phyloP scores from a whole-genome alignment of 2,329 filamentous ascomycete genomes.

The Capronia epimyces region DNA sequence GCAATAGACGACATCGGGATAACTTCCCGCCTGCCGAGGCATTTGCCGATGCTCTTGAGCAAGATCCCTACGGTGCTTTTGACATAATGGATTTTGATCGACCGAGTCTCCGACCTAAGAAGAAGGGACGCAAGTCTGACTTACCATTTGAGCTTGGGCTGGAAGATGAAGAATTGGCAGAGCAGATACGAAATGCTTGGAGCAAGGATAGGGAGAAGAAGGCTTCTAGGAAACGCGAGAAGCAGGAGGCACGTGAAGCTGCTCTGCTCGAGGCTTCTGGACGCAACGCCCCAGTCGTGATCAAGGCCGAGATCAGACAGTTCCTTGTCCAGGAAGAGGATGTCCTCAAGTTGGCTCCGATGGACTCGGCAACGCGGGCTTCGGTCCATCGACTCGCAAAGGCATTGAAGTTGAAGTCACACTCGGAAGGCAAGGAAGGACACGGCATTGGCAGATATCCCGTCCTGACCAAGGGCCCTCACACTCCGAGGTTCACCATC shows the following conservation, averaged over 20 bases:
- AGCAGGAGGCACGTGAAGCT: constrained; percentile 62
- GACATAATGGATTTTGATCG: constrained; percentile 80
- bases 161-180: constrained; percentile 61
- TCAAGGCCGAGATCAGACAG: constrained; percentile 61
- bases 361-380: constrained; percentile 73
- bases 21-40: constrained; percentile 51
- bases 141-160: constrained; percentile 50
- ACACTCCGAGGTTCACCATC: constrained; percentile 59
- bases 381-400: constrained; percentile 73
- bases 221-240: constrained; percentile 61
- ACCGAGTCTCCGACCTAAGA: constrained; percentile 60
- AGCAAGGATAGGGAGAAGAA: constrained; percentile 67
- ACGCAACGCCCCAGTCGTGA: constrained; percentile 53
- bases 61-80: constrained; percentile 61
- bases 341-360: constrained; percentile 66
- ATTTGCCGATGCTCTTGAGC: constrained; percentile 55
- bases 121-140: constrained; percentile 56
- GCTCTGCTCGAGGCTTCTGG: constrained; percentile 58
- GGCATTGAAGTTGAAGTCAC: constrained; percentile 72
- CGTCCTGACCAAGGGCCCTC: constrained; percentile 66
- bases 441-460: constrained; percentile 68
- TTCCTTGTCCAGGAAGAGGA: constrained; percentile 27
- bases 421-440: constrained; percentile 71
- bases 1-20: constrained; percentile 30
- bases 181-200: constrained; percentile 55